phyloP scores from a whole-genome alignment of 169 alveolate genomes.

The Plasmodium relictum region DNA sequence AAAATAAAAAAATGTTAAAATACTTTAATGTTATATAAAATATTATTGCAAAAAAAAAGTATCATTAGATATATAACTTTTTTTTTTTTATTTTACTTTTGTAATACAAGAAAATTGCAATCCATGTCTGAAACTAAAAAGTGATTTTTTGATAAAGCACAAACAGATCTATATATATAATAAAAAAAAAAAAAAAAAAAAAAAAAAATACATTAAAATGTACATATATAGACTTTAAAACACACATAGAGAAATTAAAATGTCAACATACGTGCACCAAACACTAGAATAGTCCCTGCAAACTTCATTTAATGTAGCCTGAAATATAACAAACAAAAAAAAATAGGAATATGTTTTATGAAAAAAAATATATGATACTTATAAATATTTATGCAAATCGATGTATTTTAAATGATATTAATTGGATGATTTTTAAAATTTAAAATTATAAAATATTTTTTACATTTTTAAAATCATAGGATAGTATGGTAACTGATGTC shows the following conservation, averaged over 20 bases:
- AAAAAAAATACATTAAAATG: neutral
- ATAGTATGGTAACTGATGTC: conserved; percentile 73
- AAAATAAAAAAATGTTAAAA: too few species aligned
- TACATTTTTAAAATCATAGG: conserved; percentile 63
- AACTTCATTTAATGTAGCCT: conserved; percentile 52
- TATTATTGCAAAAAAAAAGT: too few species aligned
- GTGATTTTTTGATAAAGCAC: conserved; percentile 60
- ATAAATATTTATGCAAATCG: neutral
- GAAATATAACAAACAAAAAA: neutral
- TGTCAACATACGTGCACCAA: conserved; percentile 70
- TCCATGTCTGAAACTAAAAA: conserved; percentile 54
- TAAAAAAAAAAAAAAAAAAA: neutral
- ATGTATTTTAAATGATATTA: neutral
- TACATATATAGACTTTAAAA: neutral
- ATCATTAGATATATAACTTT: too few species aligned
- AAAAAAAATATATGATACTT: neutral
- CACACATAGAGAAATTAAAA: neutral
- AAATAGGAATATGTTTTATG: neutral
- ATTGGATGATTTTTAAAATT: neutral
- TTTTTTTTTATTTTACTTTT: conserved; percentile 47
- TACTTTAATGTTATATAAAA: too few species aligned
- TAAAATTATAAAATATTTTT: neutral
- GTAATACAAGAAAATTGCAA: conserved; percentile 42
- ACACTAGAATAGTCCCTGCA: conserved; percentile 66
- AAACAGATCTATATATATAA: conserved; percentile 19